Evolutionary conservation across 768 basidiomycete genomes (phyloP), one percentile per base, ranked within the genome.

Genomic region (Cantharellus cinnabarinus): DNA sequence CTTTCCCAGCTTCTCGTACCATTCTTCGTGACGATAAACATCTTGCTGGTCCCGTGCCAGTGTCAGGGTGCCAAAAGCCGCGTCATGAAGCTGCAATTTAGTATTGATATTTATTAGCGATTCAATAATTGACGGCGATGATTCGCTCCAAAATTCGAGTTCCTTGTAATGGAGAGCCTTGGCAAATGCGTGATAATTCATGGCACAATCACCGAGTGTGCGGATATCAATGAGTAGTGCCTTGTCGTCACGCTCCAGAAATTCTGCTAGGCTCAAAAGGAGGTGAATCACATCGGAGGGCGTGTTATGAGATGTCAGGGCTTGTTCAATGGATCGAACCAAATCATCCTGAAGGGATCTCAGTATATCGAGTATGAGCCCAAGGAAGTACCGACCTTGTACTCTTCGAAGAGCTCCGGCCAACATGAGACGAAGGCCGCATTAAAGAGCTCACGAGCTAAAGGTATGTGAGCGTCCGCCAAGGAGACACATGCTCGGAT

Each of bases 141-240:
- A 69, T 66, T 94, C 93, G 3, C 83, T 80, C 67, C 95, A 94
- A 70, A 87, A 98, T 69, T 99, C 94, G 41, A 93, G 76, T 65
- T 99, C 95, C 69, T 98, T 98, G 75, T 98, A 99, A 68, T 99
- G 95, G 37, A 99, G 76, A 0, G 94, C 93, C 68, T 98, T 98
- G 2, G 95, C 95, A 64, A 90, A 97, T 0, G 93, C 93, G 69
- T 89, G 84, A 69, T 86, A 90, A 63, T 83, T 85, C 73, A 88
- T 79, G 0, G 95, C 91, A 66, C 93, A 90, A 66, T 91, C 88
- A 42, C 94, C 95, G 10, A 98, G 78, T 7, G 87, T 89, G 57
- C 88, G 79, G 64, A 91, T 83, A 65, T 95, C 90, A 61, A 98
- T 95, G 1, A 90, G 90, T 1, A 98, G 75, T 0, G 87, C 79